Conservation (phyloP, 2,329 filamentous ascomycete species). For the Aspergillus puulaauensis region DNA sequence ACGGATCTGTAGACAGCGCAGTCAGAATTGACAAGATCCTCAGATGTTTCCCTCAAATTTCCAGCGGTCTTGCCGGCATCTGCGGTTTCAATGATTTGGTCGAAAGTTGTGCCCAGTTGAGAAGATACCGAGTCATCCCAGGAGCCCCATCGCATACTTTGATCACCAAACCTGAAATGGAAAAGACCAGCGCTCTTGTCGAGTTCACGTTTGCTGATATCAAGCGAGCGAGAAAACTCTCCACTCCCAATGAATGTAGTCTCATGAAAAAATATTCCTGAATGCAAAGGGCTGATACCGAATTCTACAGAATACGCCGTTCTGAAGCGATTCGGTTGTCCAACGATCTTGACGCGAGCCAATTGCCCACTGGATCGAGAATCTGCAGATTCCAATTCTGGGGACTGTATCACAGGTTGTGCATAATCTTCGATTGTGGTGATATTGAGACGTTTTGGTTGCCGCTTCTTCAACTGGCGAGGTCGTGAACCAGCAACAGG, state of each 20-base stretch:
- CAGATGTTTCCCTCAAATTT: neutral
- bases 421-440: conserved; percentile 48
- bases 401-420: conserved; percentile 25
- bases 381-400: conserved; percentile 13
- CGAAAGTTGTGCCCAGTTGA: conserved; percentile 41
- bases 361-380: conserved; percentile 3
- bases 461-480: conserved; percentile 36
- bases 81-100: conserved; percentile 25
- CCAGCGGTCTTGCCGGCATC: conserved; percentile 16
- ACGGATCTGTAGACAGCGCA: conserved; percentile 41
- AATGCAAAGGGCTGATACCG: conserved; percentile 49
- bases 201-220: conserved; percentile 42
- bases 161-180: conserved; percentile 36
- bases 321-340: conserved; percentile 51
- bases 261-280: conserved; percentile 56
- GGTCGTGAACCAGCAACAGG: conserved; percentile 12
- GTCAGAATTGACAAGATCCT: conserved; percentile 13
- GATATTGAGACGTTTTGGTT: conserved; percentile 48
- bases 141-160: conserved; percentile 47
- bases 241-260: conserved; percentile 60
- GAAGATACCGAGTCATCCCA: conserved; percentile 59
- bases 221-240: conserved; percentile 49
- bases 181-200: conserved; percentile 42
- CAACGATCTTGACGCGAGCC: conserved; percentile 20
- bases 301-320: conserved; percentile 55